Conservation (phyloP, 1,284 basidiomycete species). For the Cryptococcus sp. region DNA sequence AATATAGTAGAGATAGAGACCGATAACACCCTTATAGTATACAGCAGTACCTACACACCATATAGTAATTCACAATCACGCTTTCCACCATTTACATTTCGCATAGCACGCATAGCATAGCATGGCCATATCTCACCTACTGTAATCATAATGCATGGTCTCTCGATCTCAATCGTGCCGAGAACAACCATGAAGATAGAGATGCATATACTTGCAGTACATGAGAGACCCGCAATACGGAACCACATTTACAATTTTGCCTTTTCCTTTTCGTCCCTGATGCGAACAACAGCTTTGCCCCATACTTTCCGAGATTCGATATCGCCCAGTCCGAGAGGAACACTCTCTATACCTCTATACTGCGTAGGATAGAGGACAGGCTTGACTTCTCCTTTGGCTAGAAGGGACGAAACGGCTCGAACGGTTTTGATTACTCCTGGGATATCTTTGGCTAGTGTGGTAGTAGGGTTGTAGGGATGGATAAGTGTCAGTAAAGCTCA, state of each 20-base stretch:
- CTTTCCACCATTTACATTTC: neutral
- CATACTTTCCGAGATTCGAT: constrained; percentile 78
- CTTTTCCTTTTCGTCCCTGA: constrained; percentile 58
- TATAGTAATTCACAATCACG: no score
- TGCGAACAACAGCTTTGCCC: constrained; percentile 80
- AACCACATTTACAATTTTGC: neutral
- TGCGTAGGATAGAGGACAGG: constrained; percentile 74
- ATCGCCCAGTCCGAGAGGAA: constrained; percentile 60
- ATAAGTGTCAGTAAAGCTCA: neutral
- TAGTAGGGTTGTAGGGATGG: neutral
- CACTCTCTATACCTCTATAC: constrained; percentile 70
- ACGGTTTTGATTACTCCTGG: constrained; percentile 66
- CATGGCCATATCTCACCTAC: no score
- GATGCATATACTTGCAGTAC: no score
- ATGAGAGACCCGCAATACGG: no score
- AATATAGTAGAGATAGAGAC: neutral
- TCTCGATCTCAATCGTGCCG: no score
- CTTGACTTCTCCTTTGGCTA: constrained; percentile 66
- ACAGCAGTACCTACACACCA: neutral
- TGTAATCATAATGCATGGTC: no score
- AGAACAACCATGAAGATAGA: no score
- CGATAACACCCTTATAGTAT: neutral
- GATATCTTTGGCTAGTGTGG: constrained; percentile 32
- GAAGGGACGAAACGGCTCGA: constrained; percentile 66
- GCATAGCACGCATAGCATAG: neutral